Base-by-base conservation (phyloP, 106 monocot genomes). In the Acorus calamus region DNA sequence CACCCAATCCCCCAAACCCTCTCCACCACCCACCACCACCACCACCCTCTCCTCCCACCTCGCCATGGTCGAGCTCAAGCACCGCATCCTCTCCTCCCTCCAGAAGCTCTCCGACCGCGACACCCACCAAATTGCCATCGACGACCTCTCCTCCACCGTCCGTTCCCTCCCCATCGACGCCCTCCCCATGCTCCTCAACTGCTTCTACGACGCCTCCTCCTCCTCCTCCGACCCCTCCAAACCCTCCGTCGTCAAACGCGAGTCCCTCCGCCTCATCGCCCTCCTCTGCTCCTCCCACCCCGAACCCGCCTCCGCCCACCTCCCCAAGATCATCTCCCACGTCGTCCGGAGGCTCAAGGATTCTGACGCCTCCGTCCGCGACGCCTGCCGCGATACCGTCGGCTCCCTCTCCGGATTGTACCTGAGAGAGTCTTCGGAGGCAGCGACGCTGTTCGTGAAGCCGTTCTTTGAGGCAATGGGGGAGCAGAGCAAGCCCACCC, bases 61-160 rank as follows among this genome's bases (percentile, higher is more conserved):
- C 11, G 85, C 94, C 68, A 81, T 87, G 90, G 84, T 83, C 3
- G 90, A 96, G 74, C 90, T 96, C 72, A 96, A 96, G 55, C 71
- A 84, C 41, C 74, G 82, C 8, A 80, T 87, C 46, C 82, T 96
- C 52, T 44, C 80, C 28, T 69, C 90, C 9, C 75, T 96, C 46
- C 62, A 82, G 45, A 96, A 96, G 87, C 90, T 90, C 42, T 82
- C 94, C 57, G 94, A 96, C 74, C 90, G 94, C 43, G 94, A 96
- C 69, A 96, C 94, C 28, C 81, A 87, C 54, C 94, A 90, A 72
- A 90, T 96, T 68, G 94, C 87, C 75, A 61, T 81, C 59, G 87
- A 90, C 7, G 94, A 96, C 64, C 84, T 96, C 48, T 87, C 90
- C 67, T 71, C 69, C 64, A 76, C 83, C 63, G 87, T 96, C 78